These are phyloP conservation scores for Haplosporangium gracile DNA, from an alignment of 192 early-diverging fungal species.

Conservation along the genomic window DNA sequence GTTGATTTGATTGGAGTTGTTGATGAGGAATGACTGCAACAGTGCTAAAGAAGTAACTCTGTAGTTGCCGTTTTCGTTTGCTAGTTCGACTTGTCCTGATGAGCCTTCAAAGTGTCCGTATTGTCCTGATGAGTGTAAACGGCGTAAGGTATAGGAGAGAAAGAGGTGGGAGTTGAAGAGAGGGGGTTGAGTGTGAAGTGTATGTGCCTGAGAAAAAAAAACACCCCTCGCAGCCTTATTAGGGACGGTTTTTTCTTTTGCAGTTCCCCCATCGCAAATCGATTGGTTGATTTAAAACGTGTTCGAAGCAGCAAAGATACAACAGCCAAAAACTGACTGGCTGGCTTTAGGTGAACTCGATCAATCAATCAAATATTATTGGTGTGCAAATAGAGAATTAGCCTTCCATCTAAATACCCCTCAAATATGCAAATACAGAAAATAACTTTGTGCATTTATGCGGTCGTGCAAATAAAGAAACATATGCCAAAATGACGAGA, in stretches of 20 bases:
- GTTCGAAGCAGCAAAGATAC: background rate
- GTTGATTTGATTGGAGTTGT: conserved; percentile 22
- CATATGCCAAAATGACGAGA: too few relatives aligned
- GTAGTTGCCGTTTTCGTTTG: background rate
- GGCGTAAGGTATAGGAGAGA: background rate
- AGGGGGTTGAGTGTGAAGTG: background rate
- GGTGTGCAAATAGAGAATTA: too few relatives aligned
- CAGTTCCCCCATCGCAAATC: background rate
- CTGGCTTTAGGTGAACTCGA: too few relatives aligned
- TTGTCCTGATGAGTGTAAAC: too few relatives aligned
- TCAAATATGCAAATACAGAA: too few relatives aligned
- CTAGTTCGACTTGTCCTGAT: background rate
- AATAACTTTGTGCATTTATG: too few relatives aligned
- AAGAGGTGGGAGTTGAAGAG: background rate
- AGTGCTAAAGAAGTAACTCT: background rate
- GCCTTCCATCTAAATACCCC: too few relatives aligned
- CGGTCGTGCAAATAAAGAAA: too few relatives aligned
- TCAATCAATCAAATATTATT: too few relatives aligned
- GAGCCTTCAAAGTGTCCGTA: background rate
- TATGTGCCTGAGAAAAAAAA: background rate
- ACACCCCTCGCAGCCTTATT: background rate
- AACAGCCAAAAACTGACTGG: background rate
- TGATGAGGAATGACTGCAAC: background rate
- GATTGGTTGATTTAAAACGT: conserved; percentile 2
- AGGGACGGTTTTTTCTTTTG: background rate